These are phyloP conservation scores for Phytophthora syringae DNA, from an alignment of 352 stramenopile genomes.

Conservation along the genomic window DNA sequence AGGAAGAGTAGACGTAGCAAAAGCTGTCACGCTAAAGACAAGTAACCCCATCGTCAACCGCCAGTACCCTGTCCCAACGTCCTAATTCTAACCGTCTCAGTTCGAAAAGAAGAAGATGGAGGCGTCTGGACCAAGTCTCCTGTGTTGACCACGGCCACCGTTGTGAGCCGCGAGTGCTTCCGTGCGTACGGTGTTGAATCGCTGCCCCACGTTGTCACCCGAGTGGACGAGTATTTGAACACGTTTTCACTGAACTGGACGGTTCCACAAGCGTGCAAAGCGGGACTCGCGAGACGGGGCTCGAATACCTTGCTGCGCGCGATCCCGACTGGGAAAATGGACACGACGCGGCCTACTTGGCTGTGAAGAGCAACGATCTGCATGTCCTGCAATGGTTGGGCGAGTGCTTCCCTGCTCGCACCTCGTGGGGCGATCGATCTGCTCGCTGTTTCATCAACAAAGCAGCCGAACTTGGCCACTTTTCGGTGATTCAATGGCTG, in stretches of 20 bases:
- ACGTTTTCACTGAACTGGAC: conserved; percentile 21
- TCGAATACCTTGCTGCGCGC: conserved; percentile 17
- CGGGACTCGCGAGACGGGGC: conserved; percentile 10
- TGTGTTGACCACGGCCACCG: conserved; percentile 8
- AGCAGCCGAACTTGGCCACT: conserved; percentile 10
- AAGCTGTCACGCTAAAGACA: neutral
- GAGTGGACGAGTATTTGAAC: conserved; percentile 15
- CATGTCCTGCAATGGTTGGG: conserved; percentile 29
- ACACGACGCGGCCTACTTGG: conserved; percentile 10
- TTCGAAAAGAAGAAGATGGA: neutral
- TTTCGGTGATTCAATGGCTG: conserved; percentile 20
- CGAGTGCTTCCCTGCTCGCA: conserved; percentile 20
- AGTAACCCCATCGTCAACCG: neutral
- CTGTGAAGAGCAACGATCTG: conserved; percentile 17
- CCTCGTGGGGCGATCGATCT: conserved; percentile 15
- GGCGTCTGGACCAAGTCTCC: neutral
- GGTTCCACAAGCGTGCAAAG: conserved; percentile 9
- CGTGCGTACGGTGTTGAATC: conserved; percentile 13
- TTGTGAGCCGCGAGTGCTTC: conserved; percentile 19
- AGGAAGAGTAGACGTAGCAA: conserved; percentile 1
- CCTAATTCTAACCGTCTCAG: neutral
- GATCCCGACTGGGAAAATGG: conserved; percentile 19
- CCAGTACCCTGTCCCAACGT: neutral
- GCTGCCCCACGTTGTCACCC: conserved; percentile 13
- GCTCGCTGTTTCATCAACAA: conserved; percentile 17